A percentile compares a stretch with the other conserved stretches of the same genome.
Conservation (phyloP, 345 rosid species). For the Eucalyptus decipiens region DNA sequence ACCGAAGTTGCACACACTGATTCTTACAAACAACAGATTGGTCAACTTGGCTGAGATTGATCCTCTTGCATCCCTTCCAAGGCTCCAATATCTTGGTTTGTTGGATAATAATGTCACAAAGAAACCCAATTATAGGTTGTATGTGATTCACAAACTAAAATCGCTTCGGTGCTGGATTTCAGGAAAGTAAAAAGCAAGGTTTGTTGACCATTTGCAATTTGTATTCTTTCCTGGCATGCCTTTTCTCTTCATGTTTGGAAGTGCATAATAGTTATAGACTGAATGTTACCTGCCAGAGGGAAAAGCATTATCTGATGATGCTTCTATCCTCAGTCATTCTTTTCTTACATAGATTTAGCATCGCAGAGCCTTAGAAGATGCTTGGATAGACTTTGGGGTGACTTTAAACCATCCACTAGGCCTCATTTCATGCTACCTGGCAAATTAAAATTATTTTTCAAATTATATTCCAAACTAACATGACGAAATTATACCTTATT, state of each 20-base stretch:
- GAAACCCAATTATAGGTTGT: conserved; percentile 83
- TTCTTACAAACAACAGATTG: conserved; percentile 93
- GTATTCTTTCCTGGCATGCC: background rate
- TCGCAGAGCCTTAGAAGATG: background rate
- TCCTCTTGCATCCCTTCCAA: conserved; percentile 78
- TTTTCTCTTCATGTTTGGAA: background rate
- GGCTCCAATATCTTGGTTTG: conserved; percentile 83
- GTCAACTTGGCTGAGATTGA: conserved; percentile 98
- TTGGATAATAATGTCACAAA: conserved; percentile 92
- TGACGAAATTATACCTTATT: background rate
- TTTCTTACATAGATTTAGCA: background rate
- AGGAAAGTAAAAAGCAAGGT: conserved; percentile 93
- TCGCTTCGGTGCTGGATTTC: conserved; percentile 91
- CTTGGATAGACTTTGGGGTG: background rate
- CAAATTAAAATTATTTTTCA: background rate
- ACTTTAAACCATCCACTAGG: background rate
- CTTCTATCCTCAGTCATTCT: background rate
- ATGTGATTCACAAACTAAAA: conserved; percentile 83
- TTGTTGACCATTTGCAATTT: background rate
- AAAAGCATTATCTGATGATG: background rate
- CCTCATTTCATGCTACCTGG: background rate
- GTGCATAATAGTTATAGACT: background rate
- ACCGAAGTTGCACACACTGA: conserved; percentile 81
- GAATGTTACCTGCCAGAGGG: background rate
- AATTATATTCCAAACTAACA: background rate